These are phyloP conservation scores for Penicillium nordicum DNA, from an alignment of 2,329 filamentous ascomycete genomes.

Conservation along the genomic window DNA sequence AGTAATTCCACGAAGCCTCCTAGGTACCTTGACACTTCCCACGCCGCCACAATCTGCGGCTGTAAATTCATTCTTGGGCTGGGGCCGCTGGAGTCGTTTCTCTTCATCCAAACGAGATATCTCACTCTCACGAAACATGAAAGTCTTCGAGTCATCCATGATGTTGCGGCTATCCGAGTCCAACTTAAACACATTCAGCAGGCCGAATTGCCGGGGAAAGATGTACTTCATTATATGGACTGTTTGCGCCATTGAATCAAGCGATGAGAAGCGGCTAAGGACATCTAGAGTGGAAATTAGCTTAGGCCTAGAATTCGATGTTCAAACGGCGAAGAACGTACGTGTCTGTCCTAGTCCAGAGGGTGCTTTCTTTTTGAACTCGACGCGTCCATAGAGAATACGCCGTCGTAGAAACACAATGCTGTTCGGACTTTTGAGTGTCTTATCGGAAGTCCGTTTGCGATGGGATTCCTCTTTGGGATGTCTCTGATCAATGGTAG, in stretches of 20 bases:
- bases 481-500: not conserved
- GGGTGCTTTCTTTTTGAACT: conserved; percentile 62
- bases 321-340: conserved; percentile 47
- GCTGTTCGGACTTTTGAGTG: conserved; percentile 43
- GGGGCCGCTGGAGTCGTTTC: conserved; percentile 7
- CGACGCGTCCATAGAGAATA: conserved; percentile 81
- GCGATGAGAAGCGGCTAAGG: conserved; percentile 63
- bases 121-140: conserved; percentile 80
- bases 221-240: conserved; percentile 83
- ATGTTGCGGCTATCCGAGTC: conserved; percentile 63
- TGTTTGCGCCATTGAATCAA: conserved; percentile 51
- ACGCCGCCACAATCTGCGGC: conserved; percentile 4
- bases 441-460: not conserved
- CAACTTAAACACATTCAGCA: conserved; percentile 90
- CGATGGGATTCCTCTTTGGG: not conserved
- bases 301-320: not conserved
- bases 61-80: not conserved
- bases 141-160: conserved; percentile 74
- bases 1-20: conserved; percentile 60
- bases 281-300: conserved; percentile 57
- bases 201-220: conserved; percentile 82
- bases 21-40: conserved; percentile 31
- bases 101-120: conserved; percentile 47
- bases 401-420: conserved; percentile 76
- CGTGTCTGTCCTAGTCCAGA: conserved; percentile 79